A percentile compares a stretch with the other conserved stretches of the same genome.
Conservation (phyloP, 2,329 filamentous ascomycete genomes). For the Delphinella strobiligena region DNA sequence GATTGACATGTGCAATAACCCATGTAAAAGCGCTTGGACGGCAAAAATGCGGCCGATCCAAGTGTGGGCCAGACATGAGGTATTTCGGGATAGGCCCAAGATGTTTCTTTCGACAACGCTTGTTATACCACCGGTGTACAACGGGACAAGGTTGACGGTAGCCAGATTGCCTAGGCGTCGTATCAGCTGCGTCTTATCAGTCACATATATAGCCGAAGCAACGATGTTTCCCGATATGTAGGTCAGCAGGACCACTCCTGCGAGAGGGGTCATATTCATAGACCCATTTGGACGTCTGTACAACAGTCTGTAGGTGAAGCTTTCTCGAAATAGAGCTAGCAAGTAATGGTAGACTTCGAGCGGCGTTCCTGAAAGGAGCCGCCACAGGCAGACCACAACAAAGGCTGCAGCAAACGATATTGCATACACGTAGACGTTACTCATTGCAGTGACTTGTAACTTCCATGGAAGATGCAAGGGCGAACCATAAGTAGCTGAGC, state of each 20-base stretch:
- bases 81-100: neutral
- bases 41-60: constrained; percentile 6
- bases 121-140: constrained; percentile 5
- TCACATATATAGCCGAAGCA: neutral
- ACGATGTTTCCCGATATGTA: constrained; percentile 1
- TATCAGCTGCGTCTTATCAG: neutral
- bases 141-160: constrained; percentile 7
- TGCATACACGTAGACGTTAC: too few species aligned
- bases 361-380: too few species aligned
- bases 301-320: neutral
- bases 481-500: too few species aligned
- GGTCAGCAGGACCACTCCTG: neutral
- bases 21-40: neutral
- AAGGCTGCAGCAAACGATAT: too few species aligned
- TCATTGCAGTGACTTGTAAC: too few species aligned
- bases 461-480: too few species aligned
- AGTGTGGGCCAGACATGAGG: constrained; percentile 1
- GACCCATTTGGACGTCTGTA: neutral
- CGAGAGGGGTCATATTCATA: neutral
- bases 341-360: too few species aligned
- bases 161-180: constrained; percentile 5
- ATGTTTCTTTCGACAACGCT: constrained; percentile 2
- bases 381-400: too few species aligned
- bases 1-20: neutral
- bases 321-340: neutral